Base-by-base conservation (phyloP, 1,284 basidiomycete genomes). In the Ganoderma leucocontextum region DNA sequence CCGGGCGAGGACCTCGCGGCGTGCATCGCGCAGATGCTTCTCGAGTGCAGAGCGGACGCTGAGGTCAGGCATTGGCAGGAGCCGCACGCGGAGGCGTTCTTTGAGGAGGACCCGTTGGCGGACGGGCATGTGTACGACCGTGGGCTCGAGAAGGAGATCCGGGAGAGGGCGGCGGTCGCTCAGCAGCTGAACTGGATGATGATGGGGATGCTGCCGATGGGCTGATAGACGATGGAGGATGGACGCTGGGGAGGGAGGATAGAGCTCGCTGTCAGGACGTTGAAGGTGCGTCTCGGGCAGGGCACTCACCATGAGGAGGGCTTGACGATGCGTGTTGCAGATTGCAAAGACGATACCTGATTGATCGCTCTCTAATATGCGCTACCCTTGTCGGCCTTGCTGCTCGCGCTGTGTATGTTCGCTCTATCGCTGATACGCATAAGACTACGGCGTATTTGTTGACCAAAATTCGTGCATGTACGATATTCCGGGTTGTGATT, bases 101-200 rank as follows among this genome's bases (percentile, higher is more conserved):
- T 15, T 4, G 58, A 42, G 22, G 58, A 60, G 38, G 58, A 60
- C 22, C 6, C 58, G 13, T 41, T 60, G 58, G 38, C 19, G 17
- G 58, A 60, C 15, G 58, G 12, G 58, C 36, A 60, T 60, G 38
- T 60, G 22, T 60, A 60, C 39, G 38, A 60, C 13, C 9, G 38
- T 8, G 39, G 22, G 38, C 38, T 60, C 22, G 58, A 60, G 36
- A 38, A 41, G 25, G 58, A 39, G 58, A 60, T 60, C 22, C 38
- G 38, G 35, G 58, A 41, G 13, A 60, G 58, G 22, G 58, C 58
- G 9, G 58, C 58, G 22, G 10, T 60, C 22, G 58, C 58, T 3
- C 58, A 60, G 22, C 36, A 42, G 22, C 2, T 60, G 58, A 60
- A 60, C 25, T 60, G 58, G 58, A 60, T 60, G 38, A 4, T 60